A percentile compares a stretch with the other conserved stretches of the same genome.
These are phyloP conservation scores for Boletus rubropictus DNA, from an alignment of 768 basidiomycete genomes.

Conservation along the genomic window DNA sequence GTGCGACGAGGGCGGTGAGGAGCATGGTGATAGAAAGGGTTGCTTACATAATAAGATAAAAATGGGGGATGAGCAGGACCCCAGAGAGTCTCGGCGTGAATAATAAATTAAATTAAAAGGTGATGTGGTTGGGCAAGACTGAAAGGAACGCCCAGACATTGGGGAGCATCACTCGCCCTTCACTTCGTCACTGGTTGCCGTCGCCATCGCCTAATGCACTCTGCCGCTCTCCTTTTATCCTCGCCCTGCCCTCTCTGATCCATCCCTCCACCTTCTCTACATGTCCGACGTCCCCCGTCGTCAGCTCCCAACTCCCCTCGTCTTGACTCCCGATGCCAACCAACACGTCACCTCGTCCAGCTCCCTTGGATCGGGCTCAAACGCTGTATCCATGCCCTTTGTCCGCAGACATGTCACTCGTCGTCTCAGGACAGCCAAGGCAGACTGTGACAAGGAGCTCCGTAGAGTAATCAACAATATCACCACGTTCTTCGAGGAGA, in stretches of 20 bases:
- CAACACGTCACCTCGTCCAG: conserved; percentile 13
- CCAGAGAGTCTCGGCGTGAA: conserved; percentile 16
- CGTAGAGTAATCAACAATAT: conserved; percentile 91
- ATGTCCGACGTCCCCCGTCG: conserved; percentile 41
- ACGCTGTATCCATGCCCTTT: conserved; percentile 87
- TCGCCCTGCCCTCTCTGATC: conserved; percentile 10
- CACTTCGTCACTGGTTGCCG: conserved; percentile 17
- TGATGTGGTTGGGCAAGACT: neutral
- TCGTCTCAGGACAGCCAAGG: conserved; percentile 89
- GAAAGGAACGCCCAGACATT: conserved; percentile 3
- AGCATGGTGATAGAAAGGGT: conserved; percentile 6
- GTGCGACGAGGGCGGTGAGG: conserved; percentile 7
- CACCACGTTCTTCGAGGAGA: conserved; percentile 91
- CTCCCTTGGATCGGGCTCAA: conserved; percentile 48
- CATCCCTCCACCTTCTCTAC: neutral
- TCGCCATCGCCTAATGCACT: conserved; percentile 19
- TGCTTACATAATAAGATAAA: conserved; percentile 8
- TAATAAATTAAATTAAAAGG: neutral
- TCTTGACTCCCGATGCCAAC: conserved; percentile 61
- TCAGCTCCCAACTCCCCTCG: conserved; percentile 67
- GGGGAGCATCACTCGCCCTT: conserved; percentile 8
- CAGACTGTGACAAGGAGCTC: conserved; percentile 94
- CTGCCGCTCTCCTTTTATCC: conserved; percentile 7
- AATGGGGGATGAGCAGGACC: conserved; percentile 2
- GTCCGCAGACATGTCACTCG: conserved; percentile 90